phyloP scores from a whole-genome alignment of 2,329 filamentous ascomycete genomes.

The Claviceps lovelessii region DNA sequence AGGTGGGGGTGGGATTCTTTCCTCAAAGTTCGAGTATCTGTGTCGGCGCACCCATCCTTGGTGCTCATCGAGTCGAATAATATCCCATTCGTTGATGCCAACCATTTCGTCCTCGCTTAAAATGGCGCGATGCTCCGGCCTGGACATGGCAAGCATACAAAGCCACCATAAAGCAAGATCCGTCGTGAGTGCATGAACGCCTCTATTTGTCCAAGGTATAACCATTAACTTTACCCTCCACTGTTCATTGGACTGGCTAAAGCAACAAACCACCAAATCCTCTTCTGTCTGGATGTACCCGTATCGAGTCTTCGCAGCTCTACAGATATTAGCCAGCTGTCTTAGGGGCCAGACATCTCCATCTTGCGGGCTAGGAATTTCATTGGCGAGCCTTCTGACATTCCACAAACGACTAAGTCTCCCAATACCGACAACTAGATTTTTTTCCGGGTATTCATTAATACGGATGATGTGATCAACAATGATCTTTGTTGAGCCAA shows the following conservation, averaged over 20 bases:
- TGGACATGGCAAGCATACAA: neutral
- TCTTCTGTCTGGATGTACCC: neutral
- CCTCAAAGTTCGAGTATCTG: neutral
- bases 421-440: neutral
- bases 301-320: neutral
- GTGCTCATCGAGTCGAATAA: neutral
- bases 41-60: neutral
- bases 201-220: neutral
- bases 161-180: neutral
- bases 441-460: neutral
- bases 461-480: neutral
- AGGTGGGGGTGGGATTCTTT: too few relatives aligned
- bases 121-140: neutral
- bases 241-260: neutral
- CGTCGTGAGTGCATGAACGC: neutral
- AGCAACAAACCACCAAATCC: neutral
- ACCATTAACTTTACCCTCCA: neutral
- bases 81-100: neutral
- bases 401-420: neutral
- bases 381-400: neutral
- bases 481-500: accelerated
- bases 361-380: neutral
- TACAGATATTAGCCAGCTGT: neutral
- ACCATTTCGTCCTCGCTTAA: neutral
- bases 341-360: neutral